Base-by-base conservation (phyloP, 2,329 filamentous ascomycete genomes). In the Colletotrichum phormii region DNA sequence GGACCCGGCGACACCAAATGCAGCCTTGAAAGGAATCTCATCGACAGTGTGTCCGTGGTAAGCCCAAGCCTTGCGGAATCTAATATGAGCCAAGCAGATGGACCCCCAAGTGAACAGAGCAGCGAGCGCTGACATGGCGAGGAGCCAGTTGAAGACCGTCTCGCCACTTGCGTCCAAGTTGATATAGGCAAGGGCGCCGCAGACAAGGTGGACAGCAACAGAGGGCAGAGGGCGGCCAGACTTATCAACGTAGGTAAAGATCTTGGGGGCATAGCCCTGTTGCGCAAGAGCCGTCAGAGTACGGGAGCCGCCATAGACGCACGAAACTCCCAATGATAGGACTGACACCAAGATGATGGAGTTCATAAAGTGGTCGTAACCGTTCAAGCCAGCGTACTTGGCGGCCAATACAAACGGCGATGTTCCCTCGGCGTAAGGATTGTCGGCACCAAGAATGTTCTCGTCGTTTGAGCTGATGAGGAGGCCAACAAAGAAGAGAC, bases 71-170 rank as follows among this genome's bases (percentile, higher is more conserved):
- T 81, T 77, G 46, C 92, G 90, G 86, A 93, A 93, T 24, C 92
- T 90, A 78, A 94, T 92, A 77, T 94, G 92, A 2, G 90, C 86
- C 3, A 92, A 82, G 77, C 91, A 93, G 76, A 93, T 92, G 51
- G 89, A 92, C 22, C 88, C 91, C 91, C 91, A 94, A 12, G 91
- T 91, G 79, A 92, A 93, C 55, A 94, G 85, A 13, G 90, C 88
- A 12, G 89, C 88, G 5, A 94, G 84, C 64, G 90, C 91, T 0
- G 90, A 92, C 18, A 94, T 83, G 9, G 91, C 89, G 31, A 89
- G 85, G 4, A 94, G 86, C 92, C 92, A 94, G 77, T 87, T 84
- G 71, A 94, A 92, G 26, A 93, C 86, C 0, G 81, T 82, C 1
- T 78, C 79, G 26, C 88, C 88, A 1, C 82, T 82, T 0, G 82